Base-by-base conservation (phyloP, 1,284 basidiomycete genomes). In the Lignosus rhinocerotis region DNA sequence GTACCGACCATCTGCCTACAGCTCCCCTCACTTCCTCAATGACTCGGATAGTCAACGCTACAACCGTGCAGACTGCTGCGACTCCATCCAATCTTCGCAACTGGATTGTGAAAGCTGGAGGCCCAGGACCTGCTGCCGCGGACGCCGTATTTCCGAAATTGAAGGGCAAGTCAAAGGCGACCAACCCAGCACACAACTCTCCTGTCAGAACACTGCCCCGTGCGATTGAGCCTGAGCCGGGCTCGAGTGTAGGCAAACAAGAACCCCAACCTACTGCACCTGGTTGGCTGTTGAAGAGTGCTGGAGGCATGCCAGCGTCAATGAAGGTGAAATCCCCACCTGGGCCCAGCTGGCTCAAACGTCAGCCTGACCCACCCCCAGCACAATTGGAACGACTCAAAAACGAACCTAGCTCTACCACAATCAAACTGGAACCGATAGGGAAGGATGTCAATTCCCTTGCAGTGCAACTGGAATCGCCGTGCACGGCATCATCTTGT, bases 1-100 rank as follows among this genome's bases (percentile, higher is more conserved):
- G 30, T n/a, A 19, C 25, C 41, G n/a, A 19, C 48, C 31, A 53
- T 32, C 39, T 4, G 25, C 31, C 42, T 9, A 32, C 51, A 3
- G 51, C 53, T 16, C 54, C 62, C 7, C 39, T 59, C 36, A 19
- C 38, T 30, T 52, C 62, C 5, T 61, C 59, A 0, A 57, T 25
- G 16, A 49, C 57, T 42, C 43, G 53, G 8, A 53, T 54, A 8
- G 47, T 58, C 21, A 61, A 64, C 25, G 39, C 42, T 7, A 19
- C 47, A 1, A 43, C 39, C 3, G 21, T 25, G 30, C 16, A 10
- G 21, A 17, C 34, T n/a, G 16, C 52, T n/a, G 9, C 54, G 21
- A 31, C 43, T 36, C 45, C 47, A 12, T 33, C 44, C 42, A n/a
- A 49, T 17, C 21, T 58, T 8, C 53, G 44, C 34, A 50, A 41